phyloP scores from a whole-genome alignment of 768 basidiomycete genomes.

The Pulveroboletus ravenelii region DNA sequence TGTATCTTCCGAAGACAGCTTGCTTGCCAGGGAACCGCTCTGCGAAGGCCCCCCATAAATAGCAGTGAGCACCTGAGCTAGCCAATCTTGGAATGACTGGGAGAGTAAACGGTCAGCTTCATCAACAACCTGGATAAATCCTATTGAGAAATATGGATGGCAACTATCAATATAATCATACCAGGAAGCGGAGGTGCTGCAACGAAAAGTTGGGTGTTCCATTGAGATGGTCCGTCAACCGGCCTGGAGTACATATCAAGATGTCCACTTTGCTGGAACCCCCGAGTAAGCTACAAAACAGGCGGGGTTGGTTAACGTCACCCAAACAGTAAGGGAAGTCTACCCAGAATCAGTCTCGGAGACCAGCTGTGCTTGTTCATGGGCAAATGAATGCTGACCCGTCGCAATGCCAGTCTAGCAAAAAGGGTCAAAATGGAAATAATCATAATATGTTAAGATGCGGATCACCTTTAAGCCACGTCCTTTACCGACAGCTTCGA shows the following conservation, averaged over 20 bases:
- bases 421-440: constrained; percentile 3
- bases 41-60: constrained; percentile 41
- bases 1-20: constrained; percentile 6
- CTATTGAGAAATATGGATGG: neutral
- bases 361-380: constrained; percentile 82
- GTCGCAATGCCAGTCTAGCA: constrained; percentile 72
- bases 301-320: neutral
- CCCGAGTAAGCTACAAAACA: constrained; percentile 54
- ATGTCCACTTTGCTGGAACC: constrained; percentile 93
- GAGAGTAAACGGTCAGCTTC: constrained; percentile 95
- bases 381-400: constrained; percentile 90
- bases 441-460: neutral
- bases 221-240: constrained; percentile 89
- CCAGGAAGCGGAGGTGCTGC: constrained; percentile 93
- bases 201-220: constrained; percentile 87
- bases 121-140: constrained; percentile 72
- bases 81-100: constrained; percentile 96
- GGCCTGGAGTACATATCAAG: constrained; percentile 91
- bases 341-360: constrained; percentile 54
- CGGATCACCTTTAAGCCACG: constrained; percentile 72
- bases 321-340: constrained; percentile 10
- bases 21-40: neutral
- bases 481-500: constrained; percentile 80
- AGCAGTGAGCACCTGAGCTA: constrained; percentile 76
- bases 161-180: constrained; percentile 34